A percentile compares a stretch with the other conserved stretches of the same genome.
phyloP scores from a whole-genome alignment of 345 rosid species.

The Ricinus communis region DNA sequence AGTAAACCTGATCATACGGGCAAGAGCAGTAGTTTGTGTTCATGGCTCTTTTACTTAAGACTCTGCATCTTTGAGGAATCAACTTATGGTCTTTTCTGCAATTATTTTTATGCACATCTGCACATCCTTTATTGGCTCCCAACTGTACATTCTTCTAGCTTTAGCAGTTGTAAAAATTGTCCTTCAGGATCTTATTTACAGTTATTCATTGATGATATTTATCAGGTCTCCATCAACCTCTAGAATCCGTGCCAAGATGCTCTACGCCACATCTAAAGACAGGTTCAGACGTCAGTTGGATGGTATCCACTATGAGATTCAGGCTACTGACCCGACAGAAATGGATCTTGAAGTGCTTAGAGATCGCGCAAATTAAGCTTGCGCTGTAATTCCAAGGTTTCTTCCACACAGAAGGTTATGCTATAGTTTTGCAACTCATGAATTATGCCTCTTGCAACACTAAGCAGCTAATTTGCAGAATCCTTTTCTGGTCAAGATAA shows the following conservation, averaged over 20 bases:
- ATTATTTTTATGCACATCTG: not conserved
- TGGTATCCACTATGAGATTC: conserved; percentile 26
- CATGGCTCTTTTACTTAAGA: not conserved
- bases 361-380: conserved; percentile 19
- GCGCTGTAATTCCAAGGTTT: not conserved
- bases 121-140: not conserved
- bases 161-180: not conserved
- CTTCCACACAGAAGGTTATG: not conserved
- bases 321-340: conserved; percentile 27
- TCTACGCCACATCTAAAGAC: conserved; percentile 27
- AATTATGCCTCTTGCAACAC: not conserved
- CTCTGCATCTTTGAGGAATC: not conserved
- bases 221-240: conserved; percentile 28
- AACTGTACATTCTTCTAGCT: not conserved
- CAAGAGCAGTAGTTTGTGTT: not conserved
- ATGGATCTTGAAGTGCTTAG: conserved; percentile 27
- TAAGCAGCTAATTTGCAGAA: not conserved
- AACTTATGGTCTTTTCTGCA: not conserved
- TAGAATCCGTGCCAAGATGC: conserved; percentile 28
- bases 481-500: conserved; percentile 13
- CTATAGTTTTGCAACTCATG: not conserved
- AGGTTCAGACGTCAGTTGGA: conserved; percentile 20
- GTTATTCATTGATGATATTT: not conserved
- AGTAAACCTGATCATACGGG: not conserved
- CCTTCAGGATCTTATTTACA: not conserved